Base-by-base conservation (phyloP, 768 basidiomycete species). In the Austroboletus eburneus region DNA sequence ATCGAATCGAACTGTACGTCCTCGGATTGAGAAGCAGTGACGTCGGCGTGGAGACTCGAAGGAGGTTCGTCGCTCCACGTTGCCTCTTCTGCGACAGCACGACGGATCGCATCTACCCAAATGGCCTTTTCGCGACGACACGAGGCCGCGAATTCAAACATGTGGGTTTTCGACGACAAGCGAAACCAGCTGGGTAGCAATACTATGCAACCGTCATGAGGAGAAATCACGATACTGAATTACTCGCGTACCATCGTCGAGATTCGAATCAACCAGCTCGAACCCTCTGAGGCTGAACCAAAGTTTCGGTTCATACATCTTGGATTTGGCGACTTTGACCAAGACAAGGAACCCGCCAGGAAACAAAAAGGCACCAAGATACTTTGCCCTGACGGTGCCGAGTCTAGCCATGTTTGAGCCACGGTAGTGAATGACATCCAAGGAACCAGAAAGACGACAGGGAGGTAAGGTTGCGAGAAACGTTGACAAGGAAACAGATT, bases 361-460 rank as follows among this genome's bases (percentile, higher is more conserved):
- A 57, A 93, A 99, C 36, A 99, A 70, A 66, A 99, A 95, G 16
- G 86, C 87, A 24, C 89, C 93, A 21, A 91, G 75, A 64, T 96
- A 97, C 66, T 89, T 91, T 50, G 87, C 85, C 62, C 77, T 81
- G 56, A 87, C 73, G 25, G 76, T 79, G 41, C 74, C 69, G 5
- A 63, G 67, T 55, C 59, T 74, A 34, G 64, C 71, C 44, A 69
- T 55, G 29, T 74, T 72, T 37, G 68, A 55, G n/a, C 71, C 65
- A 36, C 75, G 75, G 50, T 82, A 78, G 58, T 88, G 83, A 53
- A 97, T 80, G 44, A 94, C 87, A 60, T 97, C 94, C 49, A 98
- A 67, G 2, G 91, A 83, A 9, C 94, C 94, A 2, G 86, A 83
- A 46, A 97, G 77, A 21, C 82, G 63, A 58, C 89, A 92, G 25